A percentile compares a stretch with the other conserved stretches of the same genome.
These are phyloP conservation scores for Hypholoma fasciculare DNA, from an alignment of 768 basidiomycete genomes.

Conservation along the genomic window DNA sequence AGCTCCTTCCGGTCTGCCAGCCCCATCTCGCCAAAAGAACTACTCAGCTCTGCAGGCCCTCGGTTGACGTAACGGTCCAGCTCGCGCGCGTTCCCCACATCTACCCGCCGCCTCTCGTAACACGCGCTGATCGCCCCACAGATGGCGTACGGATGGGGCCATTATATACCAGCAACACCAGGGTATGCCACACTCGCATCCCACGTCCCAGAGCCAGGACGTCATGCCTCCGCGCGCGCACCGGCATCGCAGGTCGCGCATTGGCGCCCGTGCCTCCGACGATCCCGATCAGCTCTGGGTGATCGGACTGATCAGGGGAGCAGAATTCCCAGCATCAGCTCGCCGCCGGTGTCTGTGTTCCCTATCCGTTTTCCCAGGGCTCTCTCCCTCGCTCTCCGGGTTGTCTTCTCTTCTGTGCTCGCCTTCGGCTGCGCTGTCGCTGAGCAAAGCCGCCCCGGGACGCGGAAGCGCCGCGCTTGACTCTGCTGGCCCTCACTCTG, in stretches of 20 bases:
- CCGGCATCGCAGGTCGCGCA: neutral
- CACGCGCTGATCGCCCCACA: neutral
- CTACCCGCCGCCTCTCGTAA: neutral
- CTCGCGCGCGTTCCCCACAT: neutral
- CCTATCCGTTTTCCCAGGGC: neutral
- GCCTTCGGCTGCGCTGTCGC: neutral
- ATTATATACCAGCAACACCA: neutral
- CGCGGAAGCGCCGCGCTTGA: neutral
- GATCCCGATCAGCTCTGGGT: neutral
- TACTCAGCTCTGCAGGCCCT: slow-evolving; percentile 6
- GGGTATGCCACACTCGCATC: slow-evolving; percentile 1
- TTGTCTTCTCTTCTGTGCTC: neutral
- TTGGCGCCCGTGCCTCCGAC: slow-evolving; percentile 2
- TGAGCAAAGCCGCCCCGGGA: neutral
- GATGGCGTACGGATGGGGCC: neutral
- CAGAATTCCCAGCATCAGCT: neutral
- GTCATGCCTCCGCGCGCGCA: neutral
- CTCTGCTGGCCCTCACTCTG: neutral
- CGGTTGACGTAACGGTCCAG: neutral
- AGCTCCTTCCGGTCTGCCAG: neutral
- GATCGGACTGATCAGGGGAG: neutral
- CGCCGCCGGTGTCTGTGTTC: no score
- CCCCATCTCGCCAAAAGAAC: neutral
- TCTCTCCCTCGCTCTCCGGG: neutral
- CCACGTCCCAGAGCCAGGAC: neutral